Evolutionary conservation across 2,329 filamentous ascomycete genomes (phyloP), one percentile per base, ranked within the genome.

Genomic region (Ustulina deusta): DNA sequence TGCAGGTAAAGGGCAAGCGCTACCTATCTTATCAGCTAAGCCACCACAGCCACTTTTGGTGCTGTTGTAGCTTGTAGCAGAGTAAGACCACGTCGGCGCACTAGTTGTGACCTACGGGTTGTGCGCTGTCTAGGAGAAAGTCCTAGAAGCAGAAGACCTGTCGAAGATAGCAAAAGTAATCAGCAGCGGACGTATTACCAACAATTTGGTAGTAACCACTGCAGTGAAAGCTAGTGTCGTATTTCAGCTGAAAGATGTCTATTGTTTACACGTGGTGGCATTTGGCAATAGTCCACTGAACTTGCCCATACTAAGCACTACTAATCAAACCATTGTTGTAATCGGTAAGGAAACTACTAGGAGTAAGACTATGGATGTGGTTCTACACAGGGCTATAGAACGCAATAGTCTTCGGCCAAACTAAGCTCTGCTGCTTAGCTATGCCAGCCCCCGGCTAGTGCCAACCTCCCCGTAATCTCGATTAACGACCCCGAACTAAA

Each of bases 271-370:
- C 44, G 84, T 89, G 22, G 84, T 79, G 74, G 88, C 86, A 0
- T 87, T 91, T 70, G 88, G 88, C n/a, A 87, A 90, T 71, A 87
- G 88, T 69, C 80, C 81, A 0, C 67, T 89, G 6, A 89, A 91
- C 70, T 44, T 91, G 20, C 75, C 78, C 0, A 91, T 91, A 88
- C 70, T 91, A 13, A 69, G 68, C 2, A 70, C 77, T 36, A 88
- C 89, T 0, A 76, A 90, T 69, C 66, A 83, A 63, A 84, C 87
- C 0, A 74, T 89, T 42, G 80, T 91, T 3, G 82, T 91, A 0
- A 85, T 88, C 2, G 86, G 86, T 0, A 76, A 84, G 0, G 74
- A 84, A 69, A 5, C 68, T 0, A 75, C 56, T 0, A 81, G 86
- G 59, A 90, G 86, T 74, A 82, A 79, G 44, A 81, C n/a, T 0